Evolutionary conservation across 352 stramenopile species (phyloP).

Genomic region (Lagenidium giganteum): DNA sequence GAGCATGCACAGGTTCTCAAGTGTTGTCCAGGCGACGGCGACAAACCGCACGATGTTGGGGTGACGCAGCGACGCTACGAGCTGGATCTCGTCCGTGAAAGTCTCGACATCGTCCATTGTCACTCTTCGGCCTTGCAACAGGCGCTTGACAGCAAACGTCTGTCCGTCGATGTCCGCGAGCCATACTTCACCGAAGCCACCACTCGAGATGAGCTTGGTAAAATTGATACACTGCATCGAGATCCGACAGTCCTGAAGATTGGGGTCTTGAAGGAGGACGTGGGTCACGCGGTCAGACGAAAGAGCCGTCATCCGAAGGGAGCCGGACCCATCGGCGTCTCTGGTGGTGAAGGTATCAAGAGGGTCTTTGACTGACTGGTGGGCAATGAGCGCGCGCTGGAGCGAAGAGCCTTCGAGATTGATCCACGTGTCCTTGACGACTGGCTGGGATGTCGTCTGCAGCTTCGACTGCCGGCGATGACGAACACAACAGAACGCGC

Average conservation of each 20-base stretch:
- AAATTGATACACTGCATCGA: conserved; percentile 4
- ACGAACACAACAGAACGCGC: not conserved
- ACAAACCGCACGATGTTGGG: conserved; percentile 20
- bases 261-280: conserved; percentile 1
- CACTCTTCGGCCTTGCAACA: conserved; percentile 1
- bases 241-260: not conserved
- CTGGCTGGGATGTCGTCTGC: not conserved
- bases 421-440: conserved; percentile 3
- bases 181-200: conserved; percentile 16
- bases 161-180: conserved; percentile 7
- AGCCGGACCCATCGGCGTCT: not conserved
- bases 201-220: conserved; percentile 6
- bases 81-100: conserved; percentile 21
- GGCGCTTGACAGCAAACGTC: conserved; percentile 15
- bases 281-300: conserved; percentile 1
- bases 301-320: not conserved
- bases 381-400: not conserved
- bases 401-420: not conserved
- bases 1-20: conserved; percentile 18
- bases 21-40: conserved; percentile 18
- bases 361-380: no score
- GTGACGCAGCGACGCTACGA: conserved; percentile 15
- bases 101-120: conserved; percentile 9
- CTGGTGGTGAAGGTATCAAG: not conserved
- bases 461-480: conserved; percentile 1